Base-by-base conservation (phyloP, 495 filamentous ascomycete genomes). In the Penicillium dipodomyicola region DNA sequence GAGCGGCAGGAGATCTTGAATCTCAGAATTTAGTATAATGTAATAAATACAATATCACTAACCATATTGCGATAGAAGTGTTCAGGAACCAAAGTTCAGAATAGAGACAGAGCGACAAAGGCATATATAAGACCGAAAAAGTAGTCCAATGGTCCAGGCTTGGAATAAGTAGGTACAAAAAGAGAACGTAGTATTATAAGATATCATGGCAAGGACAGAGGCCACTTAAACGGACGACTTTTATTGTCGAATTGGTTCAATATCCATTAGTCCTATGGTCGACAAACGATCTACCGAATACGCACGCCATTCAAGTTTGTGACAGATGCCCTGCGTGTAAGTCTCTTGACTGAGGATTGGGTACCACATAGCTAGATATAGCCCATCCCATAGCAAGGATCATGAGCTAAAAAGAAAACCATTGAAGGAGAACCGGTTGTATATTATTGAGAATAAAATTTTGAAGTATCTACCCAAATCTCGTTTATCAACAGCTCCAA, bases 401-500 rank as follows among this genome's bases (percentile, higher is more conserved):
- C 30, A 14, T 8, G 29, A 30, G 9, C 9, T 30, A 30, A 10
- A 30, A 11, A 12, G 11, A 33, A 14, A 14, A 33, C 10, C 1
- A 33, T 12, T 33, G 4, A 2, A 12, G 2, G 6, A 37, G 41
- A 20, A 4, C 14, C 20, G 2, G 41, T 43, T 43, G n/a, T 14
- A 44, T 51, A 42, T 56, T 52, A 37, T 50, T 10, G 39, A 49
- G 41, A 35, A 27, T 46, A 40, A 33, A 19, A 45, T 47, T 55
- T 47, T 25, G 2, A 39, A 57, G n/a, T 57, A 63, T 60, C 48
- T 62, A 63, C 59, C 45, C 54, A 53, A 27, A 49, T 45, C 55
- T 52, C 30, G 29, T 53, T 43, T 62, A 65, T 67, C 46, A 53
- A 66, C 58, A 64, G 45, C 52, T 42, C 46, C 53, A 46, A 46